These are phyloP conservation scores for Phyllosticta citrichinensis DNA, from an alignment of 2,329 filamentous ascomycete species.

Conservation along the genomic window DNA sequence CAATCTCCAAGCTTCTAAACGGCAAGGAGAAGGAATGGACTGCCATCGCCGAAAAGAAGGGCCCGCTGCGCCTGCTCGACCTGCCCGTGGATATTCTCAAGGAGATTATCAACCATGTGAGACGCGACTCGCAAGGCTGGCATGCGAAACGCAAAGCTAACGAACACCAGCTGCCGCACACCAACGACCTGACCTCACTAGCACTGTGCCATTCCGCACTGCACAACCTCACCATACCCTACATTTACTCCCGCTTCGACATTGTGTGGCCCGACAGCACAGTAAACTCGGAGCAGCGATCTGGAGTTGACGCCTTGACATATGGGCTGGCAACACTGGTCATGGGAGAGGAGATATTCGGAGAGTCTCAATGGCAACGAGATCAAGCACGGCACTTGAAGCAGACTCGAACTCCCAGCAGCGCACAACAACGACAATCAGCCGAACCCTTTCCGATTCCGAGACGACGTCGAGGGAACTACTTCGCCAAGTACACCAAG, in stretches of 20 bases:
- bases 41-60: slow-evolving; percentile 34
- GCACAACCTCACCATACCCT: slow-evolving; percentile 63
- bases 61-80: slow-evolving; percentile 58
- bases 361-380: slow-evolving; percentile 34
- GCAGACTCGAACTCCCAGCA: slow-evolving; percentile 6
- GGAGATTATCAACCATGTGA: slow-evolving; percentile 67
- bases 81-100: slow-evolving; percentile 70
- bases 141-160: slow-evolving; percentile 7
- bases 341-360: slow-evolving; percentile 57
- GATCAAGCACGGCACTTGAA: slow-evolving; percentile 9
- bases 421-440: slow-evolving; percentile 4
- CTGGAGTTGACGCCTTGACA: slow-evolving; percentile 71
- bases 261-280: slow-evolving; percentile 77
- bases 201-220: slow-evolving; percentile 70
- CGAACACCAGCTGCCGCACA: slow-evolving; percentile 57
- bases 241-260: slow-evolving; percentile 77
- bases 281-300: slow-evolving; percentile 52
- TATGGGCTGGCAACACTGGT: slow-evolving; percentile 74
- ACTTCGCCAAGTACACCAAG: slow-evolving; percentile 67
- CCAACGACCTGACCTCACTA: slow-evolving; percentile 70
- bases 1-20: slow-evolving; percentile 38
- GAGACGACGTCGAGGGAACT: slow-evolving; percentile 51
- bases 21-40: slow-evolving; percentile 33
- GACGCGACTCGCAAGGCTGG: neutral
- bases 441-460: slow-evolving; percentile 25